A percentile compares a stretch with the other conserved stretches of the same genome.
phyloP scores from a whole-genome alignment of 2,329 filamentous ascomycete genomes.

The Aspergillus vadensis region DNA sequence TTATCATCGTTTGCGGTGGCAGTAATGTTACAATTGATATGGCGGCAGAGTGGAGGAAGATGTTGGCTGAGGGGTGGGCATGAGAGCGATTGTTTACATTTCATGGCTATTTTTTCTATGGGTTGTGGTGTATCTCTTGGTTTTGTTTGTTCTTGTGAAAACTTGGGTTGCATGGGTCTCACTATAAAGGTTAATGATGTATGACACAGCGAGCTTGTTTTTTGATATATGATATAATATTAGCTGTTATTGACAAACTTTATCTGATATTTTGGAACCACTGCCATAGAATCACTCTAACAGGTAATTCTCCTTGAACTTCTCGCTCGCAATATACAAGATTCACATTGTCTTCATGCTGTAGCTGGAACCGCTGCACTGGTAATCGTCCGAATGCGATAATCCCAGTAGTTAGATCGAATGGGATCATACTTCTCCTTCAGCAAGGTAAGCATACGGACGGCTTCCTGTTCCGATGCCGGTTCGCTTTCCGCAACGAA shows the following conservation, averaged over 20 bases:
- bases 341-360: conserved; percentile 17
- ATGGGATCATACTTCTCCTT: conserved; percentile 89
- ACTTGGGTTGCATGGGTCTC: not conserved
- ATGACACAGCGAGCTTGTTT: not conserved
- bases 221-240: not conserved
- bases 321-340: not conserved
- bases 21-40: conserved; percentile 66
- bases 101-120: not conserved
- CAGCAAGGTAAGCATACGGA: conserved; percentile 70
- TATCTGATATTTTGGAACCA: not conserved
- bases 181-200: conserved; percentile 2
- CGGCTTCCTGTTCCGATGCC: conserved; percentile 57
- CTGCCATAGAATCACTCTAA: not conserved
- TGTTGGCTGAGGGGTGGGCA: conserved; percentile 44
- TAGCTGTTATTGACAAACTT: not conserved
- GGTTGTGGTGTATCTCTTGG: not conserved
- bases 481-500: conserved; percentile 43
- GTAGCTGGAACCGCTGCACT: conserved; percentile 19
- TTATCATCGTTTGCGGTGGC: conserved; percentile 83
- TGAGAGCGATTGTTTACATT: conserved; percentile 17
- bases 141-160: not conserved
- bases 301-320: not conserved
- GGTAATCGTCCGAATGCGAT: conserved; percentile 58
- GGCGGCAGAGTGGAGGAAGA: conserved; percentile 59
- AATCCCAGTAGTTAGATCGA: conserved; percentile 90